These are phyloP conservation scores for Starmerella ratchasimensis DNA, from an alignment of 805 yeast genomes.

Conservation along the genomic window DNA sequence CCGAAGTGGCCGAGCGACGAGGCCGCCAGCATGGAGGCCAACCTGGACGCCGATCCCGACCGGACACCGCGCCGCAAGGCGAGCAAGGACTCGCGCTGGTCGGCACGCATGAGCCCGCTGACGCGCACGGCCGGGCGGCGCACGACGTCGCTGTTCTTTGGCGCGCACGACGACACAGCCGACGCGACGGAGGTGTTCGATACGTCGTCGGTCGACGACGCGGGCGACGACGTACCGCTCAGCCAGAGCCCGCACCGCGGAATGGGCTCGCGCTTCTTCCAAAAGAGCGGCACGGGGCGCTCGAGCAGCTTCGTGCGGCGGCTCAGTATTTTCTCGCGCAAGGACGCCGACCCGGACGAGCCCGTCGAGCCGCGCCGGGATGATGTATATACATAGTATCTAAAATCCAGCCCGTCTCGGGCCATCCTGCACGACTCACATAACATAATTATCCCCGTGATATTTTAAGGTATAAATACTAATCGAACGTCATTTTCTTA, in stretches of 20 bases:
- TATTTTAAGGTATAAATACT: background rate
- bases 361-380: background rate
- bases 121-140: constrained; percentile 3
- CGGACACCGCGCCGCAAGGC: background rate
- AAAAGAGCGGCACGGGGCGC: constrained; percentile 1
- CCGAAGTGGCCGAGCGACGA: too few species aligned
- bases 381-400: background rate
- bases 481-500: constrained; percentile 62
- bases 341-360: constrained; percentile 4
- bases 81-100: constrained; percentile 3
- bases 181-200: background rate
- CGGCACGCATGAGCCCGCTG: constrained; percentile 11
- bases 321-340: constrained; percentile 10
- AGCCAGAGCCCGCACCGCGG: constrained; percentile 6
- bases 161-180: constrained; percentile 4
- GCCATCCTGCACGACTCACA: constrained; percentile 17
- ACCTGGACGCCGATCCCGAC: background rate
- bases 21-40: background rate
- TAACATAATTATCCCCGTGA: background rate
- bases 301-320: constrained; percentile 12
- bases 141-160: constrained; percentile 11
- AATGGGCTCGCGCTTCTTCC: constrained; percentile 8
- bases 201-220: background rate
- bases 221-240: background rate
- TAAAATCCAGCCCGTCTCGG: background rate